These are phyloP conservation scores for Streptanthus diversifolius DNA, from an alignment of 345 rosid species.

Conservation along the genomic window DNA sequence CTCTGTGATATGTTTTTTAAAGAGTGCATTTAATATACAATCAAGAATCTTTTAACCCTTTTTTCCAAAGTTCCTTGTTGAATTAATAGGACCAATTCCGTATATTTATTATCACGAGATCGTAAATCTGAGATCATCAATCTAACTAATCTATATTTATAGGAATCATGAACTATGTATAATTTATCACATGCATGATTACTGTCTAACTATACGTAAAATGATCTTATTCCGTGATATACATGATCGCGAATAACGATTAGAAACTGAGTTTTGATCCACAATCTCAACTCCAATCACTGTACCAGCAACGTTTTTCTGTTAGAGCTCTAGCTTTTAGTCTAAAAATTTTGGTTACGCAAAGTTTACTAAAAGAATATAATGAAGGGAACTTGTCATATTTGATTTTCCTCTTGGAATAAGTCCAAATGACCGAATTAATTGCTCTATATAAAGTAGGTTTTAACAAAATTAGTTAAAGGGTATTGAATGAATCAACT, in stretches of 20 bases:
- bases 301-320: background rate
- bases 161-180: too few species aligned
- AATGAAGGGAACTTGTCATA: background rate
- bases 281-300: too few species aligned
- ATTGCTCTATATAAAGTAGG: background rate
- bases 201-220: background rate
- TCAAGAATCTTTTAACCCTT: background rate
- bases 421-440: background rate
- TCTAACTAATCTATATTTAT: too few species aligned
- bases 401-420: background rate
- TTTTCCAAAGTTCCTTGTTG: background rate
- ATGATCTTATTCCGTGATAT: background rate
- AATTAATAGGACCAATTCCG: background rate
- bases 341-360: background rate
- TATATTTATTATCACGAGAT: background rate
- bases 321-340: background rate
- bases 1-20: too few species aligned
- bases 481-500: background rate
- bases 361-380: background rate
- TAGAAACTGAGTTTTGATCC: too few species aligned
- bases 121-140: too few species aligned
- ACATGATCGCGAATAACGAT: background rate
- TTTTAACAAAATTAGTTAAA: background rate
- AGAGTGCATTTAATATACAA: background rate
- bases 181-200: background rate